These are phyloP conservation scores for Cymbidium sinense DNA, from an alignment of 106 monocot species.

Conservation along the genomic window DNA sequence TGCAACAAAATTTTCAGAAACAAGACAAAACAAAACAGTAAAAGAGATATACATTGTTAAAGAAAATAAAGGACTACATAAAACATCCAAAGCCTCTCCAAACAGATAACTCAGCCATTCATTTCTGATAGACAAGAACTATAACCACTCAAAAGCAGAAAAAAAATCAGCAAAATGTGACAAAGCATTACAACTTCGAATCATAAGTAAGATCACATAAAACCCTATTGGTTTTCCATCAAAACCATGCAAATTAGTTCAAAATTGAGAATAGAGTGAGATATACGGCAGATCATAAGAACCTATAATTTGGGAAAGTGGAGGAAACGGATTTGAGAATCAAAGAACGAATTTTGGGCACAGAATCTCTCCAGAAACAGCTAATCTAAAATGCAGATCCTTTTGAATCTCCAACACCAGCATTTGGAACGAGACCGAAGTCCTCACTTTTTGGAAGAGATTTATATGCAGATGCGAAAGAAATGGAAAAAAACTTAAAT, in stretches of 20 bases:
- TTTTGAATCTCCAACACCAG: not conserved
- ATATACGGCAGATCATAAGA: not conserved
- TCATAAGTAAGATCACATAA: not conserved
- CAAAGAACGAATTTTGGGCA: not conserved
- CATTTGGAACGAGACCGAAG: not conserved
- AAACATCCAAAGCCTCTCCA: conserved; percentile 3
- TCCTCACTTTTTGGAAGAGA: no score
- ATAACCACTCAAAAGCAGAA: not conserved
- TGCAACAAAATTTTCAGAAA: not conserved
- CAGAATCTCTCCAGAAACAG: not conserved
- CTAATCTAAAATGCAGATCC: not conserved
- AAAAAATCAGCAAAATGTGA: not conserved
- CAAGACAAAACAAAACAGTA: not conserved
- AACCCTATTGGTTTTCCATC: not conserved
- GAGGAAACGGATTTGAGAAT: not conserved
- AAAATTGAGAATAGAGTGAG: not conserved
- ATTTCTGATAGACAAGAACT: not conserved
- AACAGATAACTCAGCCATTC: no score
- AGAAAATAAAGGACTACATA: not conserved
- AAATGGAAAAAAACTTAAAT: not conserved
- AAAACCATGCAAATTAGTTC: not conserved
- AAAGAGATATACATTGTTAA: not conserved
- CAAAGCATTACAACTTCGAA: not conserved
- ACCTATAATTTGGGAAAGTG: not conserved
- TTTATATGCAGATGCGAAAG: not conserved